A percentile compares a stretch with the other conserved stretches of the same genome.
phyloP scores from a whole-genome alignment of 2,329 filamentous ascomycete genomes.

The Mariannaea sp. region DNA sequence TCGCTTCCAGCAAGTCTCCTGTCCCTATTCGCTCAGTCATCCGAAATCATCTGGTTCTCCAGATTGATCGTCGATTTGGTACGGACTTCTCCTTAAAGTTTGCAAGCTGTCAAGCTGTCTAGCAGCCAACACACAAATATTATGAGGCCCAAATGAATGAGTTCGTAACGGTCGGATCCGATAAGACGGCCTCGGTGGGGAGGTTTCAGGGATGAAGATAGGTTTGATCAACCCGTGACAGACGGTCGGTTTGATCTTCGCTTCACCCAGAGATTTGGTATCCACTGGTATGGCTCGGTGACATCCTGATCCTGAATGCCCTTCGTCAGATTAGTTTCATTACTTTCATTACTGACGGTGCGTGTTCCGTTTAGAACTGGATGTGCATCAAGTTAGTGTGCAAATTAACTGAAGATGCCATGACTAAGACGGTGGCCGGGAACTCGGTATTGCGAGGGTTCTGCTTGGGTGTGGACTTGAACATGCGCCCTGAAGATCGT shows the following conservation, averaged over 20 bases:
- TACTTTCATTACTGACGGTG: no score
- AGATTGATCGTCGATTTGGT: conserved; percentile 9
- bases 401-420: neutral
- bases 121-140: no score
- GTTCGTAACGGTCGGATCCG: neutral
- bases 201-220: conserved; percentile 18
- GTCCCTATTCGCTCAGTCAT: conserved; percentile 1
- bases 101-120: no score
- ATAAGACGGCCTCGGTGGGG: conserved; percentile 19
- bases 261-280: conserved; percentile 11
- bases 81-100: no score
- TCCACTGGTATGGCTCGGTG: neutral
- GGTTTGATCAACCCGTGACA: conserved; percentile 27
- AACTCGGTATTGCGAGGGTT: no score
- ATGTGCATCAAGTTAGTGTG: no score
- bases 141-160: no score
- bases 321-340: no score
- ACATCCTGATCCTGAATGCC: conserved; percentile 19
- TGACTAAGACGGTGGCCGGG: neutral
- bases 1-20: neutral
- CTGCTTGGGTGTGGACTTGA: no score
- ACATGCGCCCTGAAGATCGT: neutral
- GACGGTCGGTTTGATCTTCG: conserved; percentile 30
- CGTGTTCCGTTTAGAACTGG: conserved; percentile 34
- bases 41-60: conserved; percentile 2